phyloP scores from a whole-genome alignment of 148 eudicot genomes.

The Suaeda aralocaspica region DNA sequence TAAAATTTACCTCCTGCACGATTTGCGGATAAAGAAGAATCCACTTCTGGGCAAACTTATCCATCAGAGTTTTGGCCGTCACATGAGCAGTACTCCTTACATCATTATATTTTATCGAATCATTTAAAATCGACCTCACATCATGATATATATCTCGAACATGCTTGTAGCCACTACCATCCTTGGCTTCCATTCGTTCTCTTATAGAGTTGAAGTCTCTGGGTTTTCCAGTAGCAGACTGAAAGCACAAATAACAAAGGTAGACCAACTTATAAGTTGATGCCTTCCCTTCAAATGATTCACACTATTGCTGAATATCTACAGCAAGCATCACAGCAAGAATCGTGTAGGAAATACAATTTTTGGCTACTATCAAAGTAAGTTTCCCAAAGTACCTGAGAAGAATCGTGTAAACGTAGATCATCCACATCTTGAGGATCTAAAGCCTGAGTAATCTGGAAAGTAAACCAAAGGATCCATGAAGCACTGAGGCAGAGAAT shows the following conservation, averaged over 20 bases:
- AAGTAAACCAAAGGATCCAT: slow-evolving; percentile 16
- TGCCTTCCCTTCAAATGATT: not conserved
- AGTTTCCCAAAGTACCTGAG: slow-evolving; percentile 40
- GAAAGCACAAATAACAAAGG: slow-evolving; percentile 5
- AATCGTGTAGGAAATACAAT: too few relatives aligned
- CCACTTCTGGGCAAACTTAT: slow-evolving; percentile 88
- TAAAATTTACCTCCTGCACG: slow-evolving; percentile 57
- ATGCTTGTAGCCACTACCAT: slow-evolving; percentile 72
- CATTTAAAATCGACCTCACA: slow-evolving; percentile 56
- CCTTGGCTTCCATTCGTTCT: too few relatives aligned
- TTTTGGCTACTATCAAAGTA: not conserved
- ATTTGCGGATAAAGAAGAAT: slow-evolving; percentile 64
- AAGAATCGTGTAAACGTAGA: slow-evolving; percentile 63
- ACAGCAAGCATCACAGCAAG: not conserved
- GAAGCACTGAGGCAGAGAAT: slow-evolving; percentile 2
- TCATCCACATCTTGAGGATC: slow-evolving; percentile 66
- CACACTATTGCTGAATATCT: not conserved
- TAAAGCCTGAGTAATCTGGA: slow-evolving; percentile 65
- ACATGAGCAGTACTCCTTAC: slow-evolving; percentile 59
- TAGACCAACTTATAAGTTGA: not conserved
- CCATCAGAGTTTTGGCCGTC: slow-evolving; percentile 57
- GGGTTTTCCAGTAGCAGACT: slow-evolving; percentile 59
- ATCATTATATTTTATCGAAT: slow-evolving; percentile 79
- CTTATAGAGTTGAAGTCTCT: slow-evolving; percentile 62
- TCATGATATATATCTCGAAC: slow-evolving; percentile 71